Evolutionary conservation across 805 yeast genomes (phyloP), one percentile per base, ranked within the genome.

Genomic region (Candida xiaguanensis): DNA sequence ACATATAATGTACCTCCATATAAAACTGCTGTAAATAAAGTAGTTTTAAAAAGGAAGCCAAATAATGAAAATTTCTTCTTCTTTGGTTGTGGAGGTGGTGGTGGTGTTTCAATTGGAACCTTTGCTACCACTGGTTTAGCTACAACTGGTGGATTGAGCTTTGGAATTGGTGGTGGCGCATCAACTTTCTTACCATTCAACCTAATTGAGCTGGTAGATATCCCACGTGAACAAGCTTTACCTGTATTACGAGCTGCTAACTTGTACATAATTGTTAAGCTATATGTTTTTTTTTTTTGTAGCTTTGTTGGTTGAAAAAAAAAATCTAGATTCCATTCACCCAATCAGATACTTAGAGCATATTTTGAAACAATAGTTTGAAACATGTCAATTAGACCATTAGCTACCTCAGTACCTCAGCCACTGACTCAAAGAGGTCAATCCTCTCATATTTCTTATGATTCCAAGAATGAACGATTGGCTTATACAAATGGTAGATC

Each of bases 401-500:
- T 48, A 8, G 38, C 49, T 17, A 45, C 63, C 25, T 72, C 76
- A 60, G 86, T 95, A 2, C 89, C 97, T 2, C 81, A 81, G 48
- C 98, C 98, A 0, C 48, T 77, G 17, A 89, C 99, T 2, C 58
- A 71, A 34, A 74, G 90, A 48, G 95, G 82, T 14, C 77, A 73
- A 38, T 68, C 84, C 8, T 79, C 83, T 3, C 89, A 80, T 48
- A 59, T 91, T 30, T 79, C 95, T 1, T 89, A 85, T 57, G 95
- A 90, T 57, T 53, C 72, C 16, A 69, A 72, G 41, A 67, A 82
- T 26, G 79, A 85, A 49, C 65, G 91, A 44, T 67, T 93, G 37
- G 95, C 83, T 1, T 93, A 91, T 55, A 80, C 93, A 8, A 63
- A 81, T 45, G 95, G 95, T 34, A 86, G 85, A 58, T 80, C 91